Conservation (phyloP, 1,139 yeast species). For the Scheffersomyces cryptocercus region DNA sequence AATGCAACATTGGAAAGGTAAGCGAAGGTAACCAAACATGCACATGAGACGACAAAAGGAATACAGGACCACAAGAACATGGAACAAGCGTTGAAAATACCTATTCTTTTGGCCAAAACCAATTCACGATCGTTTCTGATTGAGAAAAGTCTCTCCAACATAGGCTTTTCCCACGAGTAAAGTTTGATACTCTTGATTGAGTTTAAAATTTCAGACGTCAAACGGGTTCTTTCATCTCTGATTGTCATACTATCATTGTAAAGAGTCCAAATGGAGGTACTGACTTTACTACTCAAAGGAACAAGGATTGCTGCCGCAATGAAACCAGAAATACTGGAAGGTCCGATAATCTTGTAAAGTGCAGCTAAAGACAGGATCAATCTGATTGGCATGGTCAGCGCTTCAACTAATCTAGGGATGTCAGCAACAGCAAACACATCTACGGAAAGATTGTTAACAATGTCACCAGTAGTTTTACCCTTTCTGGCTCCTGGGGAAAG, state of each 20-base stretch:
- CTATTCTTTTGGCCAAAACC: conserved; percentile 27
- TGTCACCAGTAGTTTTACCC: conserved; percentile 42
- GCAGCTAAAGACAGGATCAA: conserved; percentile 28
- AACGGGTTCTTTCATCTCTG: conserved; percentile 38
- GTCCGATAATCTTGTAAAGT: conserved; percentile 31
- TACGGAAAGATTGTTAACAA: conserved; percentile 39
- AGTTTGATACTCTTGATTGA: conserved; percentile 43
- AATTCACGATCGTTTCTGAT: conserved; percentile 42
- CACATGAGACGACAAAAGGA: conserved; percentile 38
- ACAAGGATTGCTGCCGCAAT: conserved; percentile 32
- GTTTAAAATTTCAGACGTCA: conserved; percentile 40
- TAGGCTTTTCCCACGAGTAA: conserved; percentile 44
- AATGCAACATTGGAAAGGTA: conserved; percentile 24
- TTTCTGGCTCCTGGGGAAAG: conserved; percentile 40
- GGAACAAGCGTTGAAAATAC: conserved; percentile 32
- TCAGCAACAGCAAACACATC: conserved; percentile 30
- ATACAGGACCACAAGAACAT: conserved; percentile 39
- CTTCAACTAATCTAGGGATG: conserved; percentile 26
- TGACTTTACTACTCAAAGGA: conserved; percentile 34
- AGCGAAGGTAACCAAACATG: conserved; percentile 32
- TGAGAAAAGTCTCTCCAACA: conserved; percentile 32
- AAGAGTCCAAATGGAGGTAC: conserved; percentile 26
- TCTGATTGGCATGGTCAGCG: conserved; percentile 32
- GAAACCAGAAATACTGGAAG: conserved; percentile 39
- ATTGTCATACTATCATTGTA: conserved; percentile 28